Evolutionary conservation across 768 basidiomycete species (phyloP).

Genomic region (Hypholoma fasciculare): DNA sequence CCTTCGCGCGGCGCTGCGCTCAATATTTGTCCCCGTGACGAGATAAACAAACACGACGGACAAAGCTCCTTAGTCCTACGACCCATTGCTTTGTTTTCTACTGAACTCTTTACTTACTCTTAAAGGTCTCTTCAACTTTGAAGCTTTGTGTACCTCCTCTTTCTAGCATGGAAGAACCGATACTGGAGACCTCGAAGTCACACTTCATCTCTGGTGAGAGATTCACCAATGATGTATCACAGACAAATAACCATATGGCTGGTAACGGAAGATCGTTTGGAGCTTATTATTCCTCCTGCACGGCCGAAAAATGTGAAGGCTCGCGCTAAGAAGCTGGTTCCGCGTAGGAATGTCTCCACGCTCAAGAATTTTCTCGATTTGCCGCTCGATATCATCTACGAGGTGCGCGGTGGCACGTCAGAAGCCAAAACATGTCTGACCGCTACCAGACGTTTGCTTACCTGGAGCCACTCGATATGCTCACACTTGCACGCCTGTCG

Average conservation of each 20-base stretch:
- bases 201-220: constrained; percentile 1
- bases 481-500: constrained; percentile 34
- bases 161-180: background rate
- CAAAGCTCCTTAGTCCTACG: too few relatives aligned
- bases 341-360: background rate
- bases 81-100: too few relatives aligned
- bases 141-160: too few relatives aligned
- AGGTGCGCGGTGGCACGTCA: background rate
- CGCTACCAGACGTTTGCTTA: constrained; percentile 15
- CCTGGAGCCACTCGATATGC: constrained; percentile 36
- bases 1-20: too few relatives aligned
- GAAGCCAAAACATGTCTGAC: background rate
- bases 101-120: too few relatives aligned
- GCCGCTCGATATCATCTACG: constrained; percentile 9
- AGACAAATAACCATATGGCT: background rate
- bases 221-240: background rate
- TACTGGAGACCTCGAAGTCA: background rate
- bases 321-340: background rate
- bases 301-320: background rate
- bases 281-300: constrained; percentile 1
- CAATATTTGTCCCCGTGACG: too few relatives aligned
- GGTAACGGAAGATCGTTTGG: background rate
- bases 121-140: too few relatives aligned
- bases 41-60: too few relatives aligned
- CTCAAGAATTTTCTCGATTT: constrained; percentile 9